Evolutionary conservation across 176 grass and related monocot species (phyloP).

Genomic region (Metroxylon sagu): DNA sequence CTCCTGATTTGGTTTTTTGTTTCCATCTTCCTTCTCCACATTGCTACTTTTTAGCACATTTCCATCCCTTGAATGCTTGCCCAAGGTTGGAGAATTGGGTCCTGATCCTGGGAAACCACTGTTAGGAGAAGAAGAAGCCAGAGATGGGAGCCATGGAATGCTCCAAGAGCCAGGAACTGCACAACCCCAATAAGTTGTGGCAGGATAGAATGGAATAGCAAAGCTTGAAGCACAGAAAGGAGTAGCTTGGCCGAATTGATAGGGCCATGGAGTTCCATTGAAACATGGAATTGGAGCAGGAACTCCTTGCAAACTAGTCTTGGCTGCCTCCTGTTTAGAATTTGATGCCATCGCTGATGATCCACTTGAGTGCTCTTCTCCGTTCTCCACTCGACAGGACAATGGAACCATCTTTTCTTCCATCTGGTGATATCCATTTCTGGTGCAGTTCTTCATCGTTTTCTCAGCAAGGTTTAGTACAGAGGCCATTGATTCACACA

Average conservation of each 20-base stretch:
- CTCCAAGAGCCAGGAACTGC: constrained; percentile 52
- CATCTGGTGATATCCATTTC: constrained; percentile 1
- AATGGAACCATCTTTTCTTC: too few relatives aligned
- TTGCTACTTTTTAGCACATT: constrained; percentile 12
- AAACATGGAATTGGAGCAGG: constrained; percentile 28
- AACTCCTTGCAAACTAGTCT: constrained; percentile 11
- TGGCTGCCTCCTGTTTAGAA: constrained; percentile 31
- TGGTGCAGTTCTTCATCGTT: neutral
- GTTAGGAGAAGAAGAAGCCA: constrained; percentile 2
- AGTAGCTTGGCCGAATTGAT: constrained; percentile 34
- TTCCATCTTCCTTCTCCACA: neutral
- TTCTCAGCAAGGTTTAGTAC: constrained; percentile 1
- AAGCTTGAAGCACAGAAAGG: constrained; percentile 46
- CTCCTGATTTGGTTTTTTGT: neutral
- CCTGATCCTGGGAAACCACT: constrained; percentile 12
- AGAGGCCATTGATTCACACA: constrained; percentile 31
- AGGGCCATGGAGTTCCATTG: constrained; percentile 49
- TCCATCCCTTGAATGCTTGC: constrained; percentile 71
- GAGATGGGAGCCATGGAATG: constrained; percentile 30
- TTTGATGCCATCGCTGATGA: constrained; percentile 1
- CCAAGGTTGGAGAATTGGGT: constrained; percentile 26
- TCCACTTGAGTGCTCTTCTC: constrained; percentile 17
- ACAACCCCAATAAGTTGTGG: constrained; percentile 67
- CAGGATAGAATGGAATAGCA: constrained; percentile 68
- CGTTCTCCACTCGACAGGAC: too few relatives aligned